Evolutionary conservation across 768 basidiomycete species (phyloP), one percentile per base, ranked within the genome.

Genomic region (Serendipita sp.): DNA sequence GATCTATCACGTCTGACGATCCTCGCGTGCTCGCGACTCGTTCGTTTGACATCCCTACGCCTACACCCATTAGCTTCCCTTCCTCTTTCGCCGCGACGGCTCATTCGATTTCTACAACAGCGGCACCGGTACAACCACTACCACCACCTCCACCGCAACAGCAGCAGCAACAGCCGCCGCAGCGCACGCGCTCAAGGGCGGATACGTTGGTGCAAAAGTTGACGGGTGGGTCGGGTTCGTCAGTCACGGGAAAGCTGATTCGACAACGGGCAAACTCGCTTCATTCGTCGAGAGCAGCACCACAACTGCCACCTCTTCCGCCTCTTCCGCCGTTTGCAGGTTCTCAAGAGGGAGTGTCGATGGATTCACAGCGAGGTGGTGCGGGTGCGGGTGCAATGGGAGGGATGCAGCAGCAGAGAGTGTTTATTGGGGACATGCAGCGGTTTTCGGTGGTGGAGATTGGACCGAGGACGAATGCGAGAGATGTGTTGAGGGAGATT

Each of bases 371-470:
- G 65, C 61, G 73, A 68, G 68, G 72, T 42, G 22, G 17, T 28
- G 20, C 43, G 30, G 33, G 42, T 61, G 41, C n/a, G n/a, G n/a
- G n/a, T n/a, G n/a, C n/a, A n/a, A n/a, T n/a, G n/a, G 17, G 30
- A n/a, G 22, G 20, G 66, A 70, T 30, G 71, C 74, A 75, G 20
- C 86, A 86, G 67, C 86, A 86, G 69, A 79, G 88, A 13, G 73
- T 94, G 7, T 93, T 90, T 69, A 76, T 94, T 64, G 83, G 82
- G 3, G 84, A 85, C 68, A 78, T 83, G 76, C 86, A 90, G 70
- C 78, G 83, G 43, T 88, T 85, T 66, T 80, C 85, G 65, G 82
- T 81, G 69, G 81, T 94, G 11, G 85, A 88, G 67, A 79, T 96
- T 43, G 75, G 77, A 1, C 73, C 83, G 13, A 71, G 73, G 9